Conservation (phyloP, 192 early-diverging fungal species). For the Dispira parvispora region DNA sequence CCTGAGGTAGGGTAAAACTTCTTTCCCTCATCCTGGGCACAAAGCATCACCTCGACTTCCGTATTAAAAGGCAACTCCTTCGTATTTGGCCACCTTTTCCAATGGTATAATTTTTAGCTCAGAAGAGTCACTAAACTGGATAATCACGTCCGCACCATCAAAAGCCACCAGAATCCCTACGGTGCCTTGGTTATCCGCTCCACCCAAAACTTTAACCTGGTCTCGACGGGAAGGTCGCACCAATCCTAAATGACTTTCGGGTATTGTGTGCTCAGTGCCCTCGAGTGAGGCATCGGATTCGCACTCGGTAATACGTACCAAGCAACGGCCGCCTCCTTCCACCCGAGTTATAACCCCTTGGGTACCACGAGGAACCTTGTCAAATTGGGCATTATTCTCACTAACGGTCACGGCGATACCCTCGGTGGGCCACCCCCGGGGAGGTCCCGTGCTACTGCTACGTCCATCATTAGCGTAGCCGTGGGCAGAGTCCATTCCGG, state of each 20-base stretch:
- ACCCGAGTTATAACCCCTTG: constrained; percentile 27
- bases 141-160: constrained; percentile 58
- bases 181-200: constrained; percentile 30
- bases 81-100: constrained; percentile 27
- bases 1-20: too few relatives aligned
- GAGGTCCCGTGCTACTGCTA: not conserved
- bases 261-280: constrained; percentile 15
- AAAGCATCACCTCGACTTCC: too few relatives aligned
- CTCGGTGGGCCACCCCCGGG: not conserved
- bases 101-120: constrained; percentile 40
- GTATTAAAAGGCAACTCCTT: too few relatives aligned
- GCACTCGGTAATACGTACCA: constrained; percentile 20
- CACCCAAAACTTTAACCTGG: constrained; percentile 49
- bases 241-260: constrained; percentile 26
- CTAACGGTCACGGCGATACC: not conserved
- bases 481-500: not conserved
- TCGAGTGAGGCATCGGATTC: constrained; percentile 15
- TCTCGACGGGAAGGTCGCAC: constrained; percentile 53
- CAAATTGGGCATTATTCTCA: constrained; percentile 19
- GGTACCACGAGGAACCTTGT: constrained; percentile 32
- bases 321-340: constrained; percentile 25
- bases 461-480: not conserved
- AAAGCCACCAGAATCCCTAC: constrained; percentile 50
- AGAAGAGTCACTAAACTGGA: constrained; percentile 38
- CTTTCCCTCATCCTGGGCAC: too few relatives aligned